Evolutionary conservation across 2,329 filamentous ascomycete species (phyloP).

Genomic region (Rutstroemia sp.): DNA sequence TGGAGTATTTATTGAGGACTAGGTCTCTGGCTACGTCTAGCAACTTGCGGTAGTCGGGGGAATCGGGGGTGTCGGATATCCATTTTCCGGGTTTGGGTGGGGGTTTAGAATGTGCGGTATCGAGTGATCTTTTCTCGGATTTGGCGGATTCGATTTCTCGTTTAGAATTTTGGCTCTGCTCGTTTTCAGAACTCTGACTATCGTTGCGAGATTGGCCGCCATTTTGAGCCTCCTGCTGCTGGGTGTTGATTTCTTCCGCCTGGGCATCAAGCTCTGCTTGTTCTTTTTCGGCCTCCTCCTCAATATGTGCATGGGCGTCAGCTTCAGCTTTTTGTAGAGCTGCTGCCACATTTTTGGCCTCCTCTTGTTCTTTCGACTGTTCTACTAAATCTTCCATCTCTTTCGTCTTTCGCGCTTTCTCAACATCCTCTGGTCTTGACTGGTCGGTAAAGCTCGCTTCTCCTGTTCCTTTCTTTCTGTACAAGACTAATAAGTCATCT

Average conservation of each 20-base stretch:
- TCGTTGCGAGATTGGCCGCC: background rate
- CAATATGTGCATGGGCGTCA: background rate
- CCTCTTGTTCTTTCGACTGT: background rate
- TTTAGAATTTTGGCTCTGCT: background rate
- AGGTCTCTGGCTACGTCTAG: slow-evolving; percentile 26
- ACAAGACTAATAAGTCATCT: slow-evolving; percentile 39
- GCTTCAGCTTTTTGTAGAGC: background rate
- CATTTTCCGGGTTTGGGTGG: slow-evolving; percentile 1
- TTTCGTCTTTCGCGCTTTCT: background rate
- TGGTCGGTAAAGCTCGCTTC: slow-evolving; percentile 28
- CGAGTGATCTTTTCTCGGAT: background rate
- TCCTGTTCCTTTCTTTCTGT: slow-evolving; percentile 34
- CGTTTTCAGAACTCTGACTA: background rate
- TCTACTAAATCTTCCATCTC: background rate
- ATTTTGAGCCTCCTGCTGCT: background rate
- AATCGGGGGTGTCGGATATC: slow-evolving; percentile 24
- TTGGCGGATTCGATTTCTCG: background rate
- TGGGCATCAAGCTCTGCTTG: background rate
- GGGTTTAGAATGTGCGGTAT: background rate
- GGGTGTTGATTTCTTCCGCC: background rate
- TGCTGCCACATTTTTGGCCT: background rate
- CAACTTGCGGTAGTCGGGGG: slow-evolving; percentile 23
- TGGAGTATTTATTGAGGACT: slow-evolving; percentile 9
- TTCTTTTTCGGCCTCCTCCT: background rate
- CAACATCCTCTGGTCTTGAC: slow-evolving; percentile 14